phyloP scores from a whole-genome alignment of 257 asterid genomes.

The Asclepias syriaca region DNA sequence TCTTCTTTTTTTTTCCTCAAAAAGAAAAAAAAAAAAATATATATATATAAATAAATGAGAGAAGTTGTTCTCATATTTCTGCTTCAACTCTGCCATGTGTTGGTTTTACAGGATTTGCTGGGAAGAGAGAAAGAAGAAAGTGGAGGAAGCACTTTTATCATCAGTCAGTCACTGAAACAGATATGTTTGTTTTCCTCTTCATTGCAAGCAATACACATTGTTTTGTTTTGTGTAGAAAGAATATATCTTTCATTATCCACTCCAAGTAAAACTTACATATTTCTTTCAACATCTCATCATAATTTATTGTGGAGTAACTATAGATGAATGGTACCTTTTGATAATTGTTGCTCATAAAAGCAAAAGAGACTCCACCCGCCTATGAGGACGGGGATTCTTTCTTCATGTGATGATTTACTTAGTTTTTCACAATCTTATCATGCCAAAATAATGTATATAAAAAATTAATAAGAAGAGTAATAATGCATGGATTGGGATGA shows the following conservation, averaged over 20 bases:
- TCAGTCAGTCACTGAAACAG: neutral
- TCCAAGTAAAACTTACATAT: neutral
- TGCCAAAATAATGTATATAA: neutral
- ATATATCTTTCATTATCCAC: neutral
- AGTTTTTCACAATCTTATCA: neutral
- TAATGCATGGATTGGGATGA: neutral
- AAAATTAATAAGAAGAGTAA: neutral
- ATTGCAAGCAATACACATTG: neutral
- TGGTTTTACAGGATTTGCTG: neutral
- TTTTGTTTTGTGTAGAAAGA: neutral
- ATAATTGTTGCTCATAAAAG: neutral
- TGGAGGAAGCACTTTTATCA: constrained; percentile 2
- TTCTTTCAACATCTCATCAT: neutral
- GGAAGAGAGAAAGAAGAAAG: neutral
- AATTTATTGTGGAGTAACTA: neutral
- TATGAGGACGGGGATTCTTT: neutral
- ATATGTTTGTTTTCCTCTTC: neutral
- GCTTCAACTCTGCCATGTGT: neutral
- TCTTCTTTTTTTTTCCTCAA: neutral
- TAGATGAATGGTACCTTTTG: neutral
- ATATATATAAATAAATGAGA: neutral
- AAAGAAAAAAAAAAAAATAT: neutral
- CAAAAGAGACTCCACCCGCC: neutral
- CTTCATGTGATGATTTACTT: neutral
- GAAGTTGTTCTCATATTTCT: neutral